Evolutionary conservation across 305 asterid genomes (phyloP).

Genomic region (Fraxinus floribunda): DNA sequence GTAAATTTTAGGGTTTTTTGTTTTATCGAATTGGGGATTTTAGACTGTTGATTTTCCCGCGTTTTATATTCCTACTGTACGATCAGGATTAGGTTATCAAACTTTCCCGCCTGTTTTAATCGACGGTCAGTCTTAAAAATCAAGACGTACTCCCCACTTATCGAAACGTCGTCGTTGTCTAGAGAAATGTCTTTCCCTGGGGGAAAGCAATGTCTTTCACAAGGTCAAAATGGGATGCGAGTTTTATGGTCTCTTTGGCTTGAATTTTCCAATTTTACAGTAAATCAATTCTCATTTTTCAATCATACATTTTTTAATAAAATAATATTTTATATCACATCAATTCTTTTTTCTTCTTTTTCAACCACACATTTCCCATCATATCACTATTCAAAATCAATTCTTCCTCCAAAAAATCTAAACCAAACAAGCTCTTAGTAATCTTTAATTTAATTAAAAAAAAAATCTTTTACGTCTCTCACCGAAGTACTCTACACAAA

Average conservation of each 20-base stretch:
- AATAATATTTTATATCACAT: too few relatives aligned
- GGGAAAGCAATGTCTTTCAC: neutral
- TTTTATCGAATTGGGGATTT: neutral
- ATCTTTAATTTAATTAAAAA: too few relatives aligned
- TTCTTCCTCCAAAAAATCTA: too few relatives aligned
- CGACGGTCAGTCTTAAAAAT: neutral
- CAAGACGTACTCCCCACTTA: neutral
- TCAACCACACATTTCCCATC: too few relatives aligned
- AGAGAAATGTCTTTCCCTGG: neutral
- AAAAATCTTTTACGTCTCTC: neutral
- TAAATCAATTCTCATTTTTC: too few relatives aligned
- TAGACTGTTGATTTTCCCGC: neutral
- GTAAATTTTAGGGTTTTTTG: neutral
- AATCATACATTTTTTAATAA: too few relatives aligned
- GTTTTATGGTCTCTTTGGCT: too few relatives aligned
- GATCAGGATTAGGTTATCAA: neutral
- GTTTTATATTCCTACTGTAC: neutral
- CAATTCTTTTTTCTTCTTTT: too few relatives aligned
- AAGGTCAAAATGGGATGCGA: neutral
- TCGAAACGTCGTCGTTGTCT: neutral
- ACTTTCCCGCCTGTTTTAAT: conserved; percentile 1
- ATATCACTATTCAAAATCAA: too few relatives aligned
- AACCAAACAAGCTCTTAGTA: too few relatives aligned
- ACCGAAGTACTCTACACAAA: neutral
- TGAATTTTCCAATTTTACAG: too few relatives aligned